Conservation (phyloP, 2,329 filamentous ascomycete genomes). For the Penicillium expansum region DNA sequence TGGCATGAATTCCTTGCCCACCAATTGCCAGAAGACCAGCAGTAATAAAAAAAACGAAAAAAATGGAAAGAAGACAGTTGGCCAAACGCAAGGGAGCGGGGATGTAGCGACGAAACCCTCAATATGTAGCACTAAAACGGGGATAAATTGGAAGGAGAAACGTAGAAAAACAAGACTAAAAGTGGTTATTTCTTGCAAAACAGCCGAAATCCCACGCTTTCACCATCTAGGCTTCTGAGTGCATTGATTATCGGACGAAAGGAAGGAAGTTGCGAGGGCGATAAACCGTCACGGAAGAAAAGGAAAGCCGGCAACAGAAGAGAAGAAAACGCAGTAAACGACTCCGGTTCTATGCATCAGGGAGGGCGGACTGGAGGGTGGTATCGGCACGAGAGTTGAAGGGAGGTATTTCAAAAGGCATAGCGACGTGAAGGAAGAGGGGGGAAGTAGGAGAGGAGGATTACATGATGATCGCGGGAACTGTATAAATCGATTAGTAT, state of each 20-base stretch:
- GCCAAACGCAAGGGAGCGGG: constrained; percentile 16
- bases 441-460: constrained; percentile 12
- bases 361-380: constrained; percentile 23
- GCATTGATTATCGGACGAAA: constrained; percentile 19
- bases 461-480: constrained; percentile 52
- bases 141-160: constrained; percentile 7
- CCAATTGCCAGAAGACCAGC: constrained; percentile 19
- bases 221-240: constrained; percentile 35
- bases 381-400: constrained; percentile 24
- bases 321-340: constrained; percentile 32
- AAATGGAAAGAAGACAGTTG: constrained; percentile 9
- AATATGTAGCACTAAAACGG: constrained; percentile 8
- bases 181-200: constrained; percentile 22
- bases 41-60: constrained; percentile 12
- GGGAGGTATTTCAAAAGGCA: constrained; percentile 23
- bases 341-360: constrained; percentile 42
- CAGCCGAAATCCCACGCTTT: constrained; percentile 20
- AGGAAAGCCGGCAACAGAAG: constrained; percentile 21
- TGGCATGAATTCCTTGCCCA: constrained; percentile 28
- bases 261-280: constrained; percentile 19
- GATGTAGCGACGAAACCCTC: constrained; percentile 10
- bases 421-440: constrained; percentile 28
- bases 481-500: constrained; percentile 25
- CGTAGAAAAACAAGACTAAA: constrained; percentile 22
- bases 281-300: constrained; percentile 17